These are phyloP conservation scores for Fusarium humuli DNA, from an alignment of 2,329 filamentous ascomycete species.

Conservation along the genomic window DNA sequence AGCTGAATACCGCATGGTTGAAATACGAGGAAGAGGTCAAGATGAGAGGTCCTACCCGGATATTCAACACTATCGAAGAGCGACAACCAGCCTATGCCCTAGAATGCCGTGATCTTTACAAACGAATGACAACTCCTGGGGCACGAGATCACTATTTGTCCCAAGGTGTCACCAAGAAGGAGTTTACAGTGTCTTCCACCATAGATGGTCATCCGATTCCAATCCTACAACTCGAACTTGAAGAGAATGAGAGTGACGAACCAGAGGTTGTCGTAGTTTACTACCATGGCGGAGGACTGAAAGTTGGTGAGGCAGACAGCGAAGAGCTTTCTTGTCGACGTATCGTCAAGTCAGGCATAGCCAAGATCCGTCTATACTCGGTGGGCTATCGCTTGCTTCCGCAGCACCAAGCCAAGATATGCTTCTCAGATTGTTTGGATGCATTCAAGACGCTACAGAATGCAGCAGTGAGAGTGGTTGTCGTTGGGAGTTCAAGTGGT, in stretches of 20 bases:
- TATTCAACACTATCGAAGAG: slow-evolving; percentile 43
- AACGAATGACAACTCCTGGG: slow-evolving; percentile 51
- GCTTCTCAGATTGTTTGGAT: slow-evolving; percentile 57
- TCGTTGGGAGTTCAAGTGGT: slow-evolving; percentile 61
- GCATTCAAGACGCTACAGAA: slow-evolving; percentile 47
- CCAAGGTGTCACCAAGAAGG: slow-evolving; percentile 47
- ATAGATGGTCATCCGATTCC: slow-evolving; percentile 52
- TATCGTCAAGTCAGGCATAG: slow-evolving; percentile 50
- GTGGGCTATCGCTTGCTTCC: slow-evolving; percentile 61
- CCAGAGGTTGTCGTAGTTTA: slow-evolving; percentile 54
- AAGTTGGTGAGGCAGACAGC: slow-evolving; percentile 61
- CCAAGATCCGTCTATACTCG: slow-evolving; percentile 54
- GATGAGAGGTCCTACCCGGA: slow-evolving; percentile 29
- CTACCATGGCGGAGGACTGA: slow-evolving; percentile 62
- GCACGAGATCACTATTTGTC: slow-evolving; percentile 54
- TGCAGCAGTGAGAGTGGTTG: slow-evolving; percentile 44
- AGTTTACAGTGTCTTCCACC: slow-evolving; percentile 49
- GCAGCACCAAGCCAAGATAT: slow-evolving; percentile 52
- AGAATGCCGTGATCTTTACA: slow-evolving; percentile 54
- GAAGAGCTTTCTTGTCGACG: slow-evolving; percentile 62
- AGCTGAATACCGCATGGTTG: slow-evolving; percentile 56
- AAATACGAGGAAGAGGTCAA: slow-evolving; percentile 51
- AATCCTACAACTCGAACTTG: slow-evolving; percentile 51
- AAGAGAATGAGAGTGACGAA: slow-evolving; percentile 7
- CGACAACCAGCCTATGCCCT: slow-evolving; percentile 56